phyloP scores from a whole-genome alignment of 192 early-diverging fungal species.

The Mortierella alpina region DNA sequence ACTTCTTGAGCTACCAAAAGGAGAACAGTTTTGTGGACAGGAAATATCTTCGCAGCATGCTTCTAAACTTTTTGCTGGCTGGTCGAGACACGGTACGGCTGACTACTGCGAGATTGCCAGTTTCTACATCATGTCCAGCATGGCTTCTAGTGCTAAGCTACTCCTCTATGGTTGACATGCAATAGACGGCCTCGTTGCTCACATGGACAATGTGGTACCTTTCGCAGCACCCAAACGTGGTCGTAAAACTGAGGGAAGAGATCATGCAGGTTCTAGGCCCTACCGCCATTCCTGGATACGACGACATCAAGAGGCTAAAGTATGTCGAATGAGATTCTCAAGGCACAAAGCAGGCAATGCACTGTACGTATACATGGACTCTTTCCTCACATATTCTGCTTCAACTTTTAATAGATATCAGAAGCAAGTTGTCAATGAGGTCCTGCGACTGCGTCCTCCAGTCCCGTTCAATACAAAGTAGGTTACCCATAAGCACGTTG shows the following conservation, averaged over 20 bases:
- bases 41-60: slow-evolving; percentile 45
- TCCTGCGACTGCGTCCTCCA: slow-evolving; percentile 45
- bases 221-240: slow-evolving; percentile 20
- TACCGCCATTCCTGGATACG: slow-evolving; percentile 22
- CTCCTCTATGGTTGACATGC: background rate
- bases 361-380: background rate
- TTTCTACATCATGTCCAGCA: background rate
- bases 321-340: background rate
- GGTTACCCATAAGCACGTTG: background rate
- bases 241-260: slow-evolving; percentile 25
- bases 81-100: slow-evolving; percentile 46
- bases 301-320: slow-evolving; percentile 49
- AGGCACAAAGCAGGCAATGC: too few relatives aligned
- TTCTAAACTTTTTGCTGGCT: slow-evolving; percentile 44
- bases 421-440: slow-evolving; percentile 66
- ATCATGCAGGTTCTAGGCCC: slow-evolving; percentile 22
- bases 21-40: slow-evolving; percentile 23
- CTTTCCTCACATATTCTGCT: background rate
- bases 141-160: background rate
- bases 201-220: slow-evolving; percentile 43
- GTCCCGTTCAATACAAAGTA: slow-evolving; percentile 47
- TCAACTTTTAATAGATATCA: slow-evolving; percentile 52
- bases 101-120: background rate
- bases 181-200: slow-evolving; percentile 41
- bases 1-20: slow-evolving; percentile 37